These are phyloP conservation scores for Solanum chacoense DNA, from an alignment of 305 asterid genomes.

Conservation along the genomic window DNA sequence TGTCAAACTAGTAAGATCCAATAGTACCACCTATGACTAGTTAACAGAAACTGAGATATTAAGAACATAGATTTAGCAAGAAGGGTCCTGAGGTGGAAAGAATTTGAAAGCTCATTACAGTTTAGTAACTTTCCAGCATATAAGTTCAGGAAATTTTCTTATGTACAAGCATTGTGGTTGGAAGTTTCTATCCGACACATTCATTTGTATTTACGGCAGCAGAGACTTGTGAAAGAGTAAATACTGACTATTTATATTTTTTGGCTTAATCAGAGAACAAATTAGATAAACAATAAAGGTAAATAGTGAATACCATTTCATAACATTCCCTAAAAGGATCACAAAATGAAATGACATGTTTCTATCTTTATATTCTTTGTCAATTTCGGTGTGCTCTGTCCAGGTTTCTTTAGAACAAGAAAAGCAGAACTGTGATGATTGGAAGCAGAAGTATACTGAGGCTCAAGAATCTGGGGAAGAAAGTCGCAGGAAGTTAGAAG, in stretches of 20 bases:
- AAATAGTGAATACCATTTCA: background rate
- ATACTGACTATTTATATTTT: background rate
- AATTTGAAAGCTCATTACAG: background rate
- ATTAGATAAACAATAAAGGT: background rate
- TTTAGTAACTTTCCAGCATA: background rate
- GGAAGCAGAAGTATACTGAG: constrained; percentile 51
- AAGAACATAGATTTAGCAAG: background rate
- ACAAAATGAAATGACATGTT: background rate
- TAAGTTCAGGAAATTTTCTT: background rate
- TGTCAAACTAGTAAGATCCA: background rate
- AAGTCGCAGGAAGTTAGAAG: constrained; percentile 59
- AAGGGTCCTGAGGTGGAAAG: background rate
- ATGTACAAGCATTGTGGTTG: background rate
- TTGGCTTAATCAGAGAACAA: background rate
- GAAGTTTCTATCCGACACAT: background rate
- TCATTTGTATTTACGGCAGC: background rate
- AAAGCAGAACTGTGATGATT: constrained; percentile 38
- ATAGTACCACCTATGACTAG: background rate
- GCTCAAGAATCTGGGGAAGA: constrained; percentile 51
- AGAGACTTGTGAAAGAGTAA: background rate
- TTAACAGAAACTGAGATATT: background rate
- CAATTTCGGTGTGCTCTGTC: constrained; percentile 6
- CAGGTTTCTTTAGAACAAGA: constrained; percentile 60
- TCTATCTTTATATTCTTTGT: background rate
- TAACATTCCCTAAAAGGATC: background rate